Conservation (phyloP, 306 rosid species). For the Prinsepia uniflora region DNA sequence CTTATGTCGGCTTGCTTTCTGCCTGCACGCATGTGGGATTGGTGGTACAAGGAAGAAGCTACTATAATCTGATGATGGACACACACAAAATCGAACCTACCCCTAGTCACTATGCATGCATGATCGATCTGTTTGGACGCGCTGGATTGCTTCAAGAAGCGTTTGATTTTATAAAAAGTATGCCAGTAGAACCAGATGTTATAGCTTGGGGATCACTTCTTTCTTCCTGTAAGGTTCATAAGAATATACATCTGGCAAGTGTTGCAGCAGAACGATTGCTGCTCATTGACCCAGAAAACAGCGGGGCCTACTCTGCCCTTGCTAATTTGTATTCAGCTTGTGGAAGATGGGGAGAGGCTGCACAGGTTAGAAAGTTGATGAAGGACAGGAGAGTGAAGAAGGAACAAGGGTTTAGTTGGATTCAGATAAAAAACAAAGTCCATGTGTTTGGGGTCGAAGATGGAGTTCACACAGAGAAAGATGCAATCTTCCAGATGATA, state of each 20-base stretch:
- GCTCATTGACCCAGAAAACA: slow-evolving; percentile 69
- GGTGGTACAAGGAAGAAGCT: slow-evolving; percentile 63
- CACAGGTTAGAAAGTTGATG: slow-evolving; percentile 74
- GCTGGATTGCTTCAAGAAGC: slow-evolving; percentile 90
- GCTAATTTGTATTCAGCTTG: slow-evolving; percentile 80
- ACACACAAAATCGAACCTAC: slow-evolving; percentile 72
- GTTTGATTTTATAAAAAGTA: slow-evolving; percentile 44
- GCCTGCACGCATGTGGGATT: slow-evolving; percentile 81
- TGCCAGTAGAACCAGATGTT: slow-evolving; percentile 78
- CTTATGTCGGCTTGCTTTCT: slow-evolving; percentile 80
- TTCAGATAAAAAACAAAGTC: slow-evolving; percentile 61
- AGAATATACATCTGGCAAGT: slow-evolving; percentile 64
- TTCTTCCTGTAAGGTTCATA: slow-evolving; percentile 70
- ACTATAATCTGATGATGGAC: slow-evolving; percentile 63
- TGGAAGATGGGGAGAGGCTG: slow-evolving; percentile 82
- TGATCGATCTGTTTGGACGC: slow-evolving; percentile 75
- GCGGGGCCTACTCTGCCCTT: slow-evolving; percentile 78
- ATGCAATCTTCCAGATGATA: slow-evolving; percentile 57
- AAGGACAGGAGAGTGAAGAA: slow-evolving; percentile 80
- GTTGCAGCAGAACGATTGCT: slow-evolving; percentile 80
- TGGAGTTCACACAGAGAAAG: slow-evolving; percentile 62
- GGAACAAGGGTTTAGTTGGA: slow-evolving; percentile 82
- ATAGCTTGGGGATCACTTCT: slow-evolving; percentile 84
- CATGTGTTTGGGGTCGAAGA: slow-evolving; percentile 83
- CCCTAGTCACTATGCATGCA: slow-evolving; percentile 73